phyloP scores from a whole-genome alignment of 1,284 basidiomycete species.

The Exsudoporus floridanus region DNA sequence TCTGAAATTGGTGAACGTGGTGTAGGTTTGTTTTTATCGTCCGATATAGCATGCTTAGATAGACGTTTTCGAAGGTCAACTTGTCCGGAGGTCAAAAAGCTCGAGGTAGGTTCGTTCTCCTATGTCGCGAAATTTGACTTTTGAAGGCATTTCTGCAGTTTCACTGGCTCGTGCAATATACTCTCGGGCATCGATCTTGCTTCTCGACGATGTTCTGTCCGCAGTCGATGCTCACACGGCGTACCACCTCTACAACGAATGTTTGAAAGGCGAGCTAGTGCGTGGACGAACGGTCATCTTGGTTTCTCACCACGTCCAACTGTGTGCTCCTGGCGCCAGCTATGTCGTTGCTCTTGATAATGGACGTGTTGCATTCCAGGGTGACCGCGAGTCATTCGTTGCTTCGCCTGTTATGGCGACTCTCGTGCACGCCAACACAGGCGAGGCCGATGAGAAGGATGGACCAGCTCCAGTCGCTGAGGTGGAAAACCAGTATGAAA shows the following conservation, averaged over 20 bases:
- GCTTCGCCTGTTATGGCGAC: slow-evolving; percentile 62
- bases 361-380: slow-evolving; percentile 77
- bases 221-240: slow-evolving; percentile 87
- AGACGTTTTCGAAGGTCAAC: slow-evolving; percentile 57
- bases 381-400: slow-evolving; percentile 66
- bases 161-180: slow-evolving; percentile 93
- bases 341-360: slow-evolving; percentile 86
- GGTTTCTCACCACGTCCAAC: slow-evolving; percentile 88
- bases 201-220: slow-evolving; percentile 89
- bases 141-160: slow-evolving; percentile 45
- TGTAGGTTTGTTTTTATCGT: slow-evolving; percentile 39
- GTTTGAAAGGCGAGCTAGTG: slow-evolving; percentile 83
- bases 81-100: slow-evolving; percentile 95
- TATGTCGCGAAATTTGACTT: background rate
- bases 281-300: slow-evolving; percentile 78
- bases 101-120: slow-evolving; percentile 52
- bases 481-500: slow-evolving; percentile 5
- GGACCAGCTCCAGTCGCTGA: slow-evolving; percentile 15
- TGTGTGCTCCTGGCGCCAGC: slow-evolving; percentile 67
- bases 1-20: slow-evolving; percentile 89
- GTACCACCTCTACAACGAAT: slow-evolving; percentile 78
- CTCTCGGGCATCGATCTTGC: slow-evolving; percentile 80
- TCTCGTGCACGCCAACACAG: slow-evolving; percentile 63
- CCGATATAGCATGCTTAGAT: background rate
- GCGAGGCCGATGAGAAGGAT: slow-evolving; percentile 31